Base-by-base conservation (phyloP, 1,284 basidiomycete species). In the Cystobasidium slooffiae region DNA sequence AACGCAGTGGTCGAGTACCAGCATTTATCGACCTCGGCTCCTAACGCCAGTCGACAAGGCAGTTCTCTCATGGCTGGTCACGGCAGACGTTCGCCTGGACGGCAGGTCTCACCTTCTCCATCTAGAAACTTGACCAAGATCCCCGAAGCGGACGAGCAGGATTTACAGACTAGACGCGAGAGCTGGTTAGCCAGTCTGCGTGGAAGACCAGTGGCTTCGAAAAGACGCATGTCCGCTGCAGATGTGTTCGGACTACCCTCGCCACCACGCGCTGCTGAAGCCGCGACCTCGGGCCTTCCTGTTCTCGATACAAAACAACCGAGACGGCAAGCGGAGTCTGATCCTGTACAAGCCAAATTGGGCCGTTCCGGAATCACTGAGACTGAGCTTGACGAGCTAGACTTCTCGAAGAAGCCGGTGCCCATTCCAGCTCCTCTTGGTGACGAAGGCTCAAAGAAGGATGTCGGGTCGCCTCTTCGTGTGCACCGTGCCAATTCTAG, bases 161-260 rank as follows among this genome's bases (percentile, higher is more conserved):
- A 68, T 12, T 5, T 47, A 3, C 44, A 61, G 56, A 55, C 46
- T 37, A 58, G 66, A 39, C 41, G 39, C 2, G 52, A 56, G 20
- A 51, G 52, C 37, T 73, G 70, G 70, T 22, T 52, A 0, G 61
- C 70, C n/a, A 62, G 56, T 16, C 41, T 73, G n/a, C 47, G 70
- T n/a, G 70, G 70, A 37, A 65, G 43, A 49, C 51, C 51, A 8
- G 43, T 18, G 14, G 24, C 14, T 9, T 31, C 61, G 18, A 44
- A 55, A 6, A 65, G 62, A 20, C 51, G 69, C 14, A 72, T 55
- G 69, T 72, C 69, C 9, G 70, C 70, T 65, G 70, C 70, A 7
- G 70, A 73, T 59, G 37, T 73, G 18, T 73, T 73, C 37, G 64
- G 49, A 16, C 64, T 51, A 16, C 31, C 64, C 18, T 10, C 46